Evolutionary conservation across 495 filamentous ascomycete species (phyloP).

Genomic region (Trypethelium eluteriae): DNA sequence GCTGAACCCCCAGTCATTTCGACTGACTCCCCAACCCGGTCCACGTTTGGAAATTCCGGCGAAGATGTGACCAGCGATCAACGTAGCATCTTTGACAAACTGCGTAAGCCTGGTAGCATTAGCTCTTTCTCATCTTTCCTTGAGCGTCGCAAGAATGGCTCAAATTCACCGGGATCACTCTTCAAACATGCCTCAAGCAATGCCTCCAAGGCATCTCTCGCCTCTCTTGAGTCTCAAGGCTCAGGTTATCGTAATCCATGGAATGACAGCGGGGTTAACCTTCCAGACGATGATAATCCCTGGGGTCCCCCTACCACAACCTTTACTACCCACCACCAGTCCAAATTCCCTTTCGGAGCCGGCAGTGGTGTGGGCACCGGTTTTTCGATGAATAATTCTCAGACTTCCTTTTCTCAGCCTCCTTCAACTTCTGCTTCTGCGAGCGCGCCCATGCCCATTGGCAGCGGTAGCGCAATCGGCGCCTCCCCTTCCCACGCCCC

Average conservation of each 20-base stretch:
- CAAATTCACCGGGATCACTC: conserved; percentile 69
- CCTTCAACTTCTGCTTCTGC: conserved; percentile 8
- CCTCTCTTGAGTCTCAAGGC: conserved; percentile 84
- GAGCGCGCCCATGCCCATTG: conserved; percentile 14
- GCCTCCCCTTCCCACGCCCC: conserved; percentile 17
- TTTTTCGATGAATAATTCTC: conserved; percentile 9
- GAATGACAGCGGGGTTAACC: conserved; percentile 93
- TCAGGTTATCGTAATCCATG: conserved; percentile 92
- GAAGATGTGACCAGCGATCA: conserved; percentile 44
- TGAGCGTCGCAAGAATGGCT: conserved; percentile 86
- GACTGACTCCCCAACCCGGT: conserved; percentile 77
- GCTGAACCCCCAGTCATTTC: conserved; percentile 62
- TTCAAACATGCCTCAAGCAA: conserved; percentile 92
- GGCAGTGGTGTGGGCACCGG: conserved; percentile 42
- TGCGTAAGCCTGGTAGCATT: conserved; percentile 87
- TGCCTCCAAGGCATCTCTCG: conserved; percentile 86
- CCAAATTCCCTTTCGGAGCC: conserved; percentile 59
- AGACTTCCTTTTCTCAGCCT: conserved; percentile 2
- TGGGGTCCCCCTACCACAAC: conserved; percentile 39
- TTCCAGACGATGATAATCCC: conserved; percentile 71
- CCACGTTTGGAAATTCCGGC: conserved; percentile 70
- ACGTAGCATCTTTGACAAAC: conserved; percentile 75
- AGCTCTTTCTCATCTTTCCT: conserved; percentile 88
- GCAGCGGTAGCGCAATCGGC: conserved; percentile 13
- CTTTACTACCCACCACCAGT: conserved; percentile 32